phyloP scores from a whole-genome alignment of 192 early-diverging fungal species.

The Umbelopsis ramanniana region DNA sequence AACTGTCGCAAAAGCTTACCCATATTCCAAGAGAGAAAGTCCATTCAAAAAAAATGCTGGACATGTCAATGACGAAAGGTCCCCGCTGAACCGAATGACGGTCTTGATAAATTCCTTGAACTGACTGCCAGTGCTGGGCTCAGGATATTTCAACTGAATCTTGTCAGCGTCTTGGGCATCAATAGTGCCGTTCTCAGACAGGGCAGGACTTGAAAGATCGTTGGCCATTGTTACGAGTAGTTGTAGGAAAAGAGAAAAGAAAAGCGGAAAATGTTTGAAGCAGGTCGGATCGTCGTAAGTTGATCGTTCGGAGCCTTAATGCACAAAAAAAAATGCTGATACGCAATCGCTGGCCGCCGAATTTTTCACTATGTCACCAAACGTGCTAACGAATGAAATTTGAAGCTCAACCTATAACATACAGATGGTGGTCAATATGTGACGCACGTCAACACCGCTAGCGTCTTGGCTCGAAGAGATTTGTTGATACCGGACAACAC shows the following conservation, averaged over 20 bases:
- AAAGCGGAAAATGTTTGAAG: not conserved
- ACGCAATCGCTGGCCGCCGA: not conserved
- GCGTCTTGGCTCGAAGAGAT: too few relatives aligned
- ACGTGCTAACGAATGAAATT: too few relatives aligned
- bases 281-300: conserved; percentile 3
- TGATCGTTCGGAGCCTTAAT: not conserved
- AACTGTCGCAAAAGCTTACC: conserved; percentile 33
- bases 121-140: conserved; percentile 36
- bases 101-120: conserved; percentile 63
- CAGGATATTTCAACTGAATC: conserved; percentile 34
- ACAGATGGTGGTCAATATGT: too few relatives aligned
- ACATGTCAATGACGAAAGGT: conserved; percentile 79
- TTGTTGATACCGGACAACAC: too few relatives aligned
- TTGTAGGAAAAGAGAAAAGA: not conserved
- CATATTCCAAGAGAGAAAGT: conserved; percentile 80
- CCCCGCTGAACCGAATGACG: conserved; percentile 77
- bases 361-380: too few relatives aligned
- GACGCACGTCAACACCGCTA: too few relatives aligned
- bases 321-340: not conserved
- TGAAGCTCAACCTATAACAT: too few relatives aligned
- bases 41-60: conserved; percentile 81
- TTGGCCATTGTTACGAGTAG: conserved; percentile 6
- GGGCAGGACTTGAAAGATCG: not conserved
- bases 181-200: conserved; percentile 26
- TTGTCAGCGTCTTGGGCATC: conserved; percentile 34